Conservation (phyloP, 2,329 filamentous ascomycete species). For the Monascus ruber region DNA sequence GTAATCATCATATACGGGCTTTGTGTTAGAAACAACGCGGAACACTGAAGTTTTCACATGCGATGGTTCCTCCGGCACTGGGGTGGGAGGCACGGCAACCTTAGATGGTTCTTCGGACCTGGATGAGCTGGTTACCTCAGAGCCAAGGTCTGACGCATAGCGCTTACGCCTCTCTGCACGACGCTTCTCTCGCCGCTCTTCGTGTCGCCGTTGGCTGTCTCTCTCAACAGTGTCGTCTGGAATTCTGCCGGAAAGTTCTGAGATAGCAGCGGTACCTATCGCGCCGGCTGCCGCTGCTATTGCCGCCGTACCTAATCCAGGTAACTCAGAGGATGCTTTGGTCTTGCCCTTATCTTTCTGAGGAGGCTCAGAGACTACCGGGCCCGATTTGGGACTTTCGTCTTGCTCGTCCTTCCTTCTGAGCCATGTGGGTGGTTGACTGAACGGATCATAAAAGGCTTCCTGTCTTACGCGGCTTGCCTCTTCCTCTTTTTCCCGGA, state of each 20-base stretch:
- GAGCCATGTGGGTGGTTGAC: background rate
- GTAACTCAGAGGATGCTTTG: slow-evolving; percentile 12
- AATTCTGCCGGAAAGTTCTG: slow-evolving; percentile 24
- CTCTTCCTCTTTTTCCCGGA: too few relatives aligned
- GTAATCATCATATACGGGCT: slow-evolving; percentile 32
- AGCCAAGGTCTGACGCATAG: slow-evolving; percentile 9
- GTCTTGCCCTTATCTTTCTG: slow-evolving; percentile 10
- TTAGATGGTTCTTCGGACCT: slow-evolving; percentile 10
- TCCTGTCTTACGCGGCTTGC: too few relatives aligned
- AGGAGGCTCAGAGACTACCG: background rate
- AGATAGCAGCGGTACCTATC: slow-evolving; percentile 37
- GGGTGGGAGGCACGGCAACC: slow-evolving; percentile 9
- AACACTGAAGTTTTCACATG: slow-evolving; percentile 17
- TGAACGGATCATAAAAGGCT: background rate
- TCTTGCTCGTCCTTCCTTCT: too few relatives aligned
- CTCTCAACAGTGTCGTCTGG: slow-evolving; percentile 19
- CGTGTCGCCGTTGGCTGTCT: slow-evolving; percentile 22
- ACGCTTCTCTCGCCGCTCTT: slow-evolving; percentile 26
- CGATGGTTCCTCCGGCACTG: slow-evolving; percentile 5
- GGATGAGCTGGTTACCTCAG: slow-evolving; percentile 14
- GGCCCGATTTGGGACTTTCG: background rate
- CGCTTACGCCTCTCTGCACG: slow-evolving; percentile 27
- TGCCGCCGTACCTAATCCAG: slow-evolving; percentile 16
- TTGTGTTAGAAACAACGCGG: slow-evolving; percentile 17
- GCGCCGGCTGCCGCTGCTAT: slow-evolving; percentile 37